Evolutionary conservation across 805 yeast genomes (phyloP).

Genomic region (Pichia cephalocereana): DNA sequence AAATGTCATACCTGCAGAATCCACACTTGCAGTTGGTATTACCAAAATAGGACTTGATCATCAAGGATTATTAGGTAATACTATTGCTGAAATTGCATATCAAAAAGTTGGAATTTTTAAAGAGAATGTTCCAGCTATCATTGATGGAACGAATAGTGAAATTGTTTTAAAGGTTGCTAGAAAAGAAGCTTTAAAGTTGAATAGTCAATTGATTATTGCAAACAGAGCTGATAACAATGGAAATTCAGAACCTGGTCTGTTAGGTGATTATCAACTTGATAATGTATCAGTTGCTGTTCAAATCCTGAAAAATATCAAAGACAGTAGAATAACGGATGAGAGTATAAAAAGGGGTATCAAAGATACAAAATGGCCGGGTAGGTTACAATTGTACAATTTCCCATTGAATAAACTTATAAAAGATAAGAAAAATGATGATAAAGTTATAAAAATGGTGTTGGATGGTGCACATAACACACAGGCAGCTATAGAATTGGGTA

Average conservation of each 20-base stretch:
- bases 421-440: conserved; percentile 16
- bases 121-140: conserved; percentile 47
- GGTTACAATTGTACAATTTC: conserved; percentile 51
- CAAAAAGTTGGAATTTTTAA: conserved; percentile 88
- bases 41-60: conserved; percentile 87
- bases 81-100: conserved; percentile 53
- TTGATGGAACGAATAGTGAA: conserved; percentile 57
- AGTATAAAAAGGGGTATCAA: conserved; percentile 42
- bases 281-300: conserved; percentile 63
- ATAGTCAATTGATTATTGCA: conserved; percentile 22
- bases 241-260: conserved; percentile 39
- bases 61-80: conserved; percentile 62
- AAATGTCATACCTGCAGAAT: conserved; percentile 44
- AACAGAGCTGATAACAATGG: not conserved
- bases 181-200: conserved; percentile 25
- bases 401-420: conserved; percentile 17
- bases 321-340: conserved; percentile 11
- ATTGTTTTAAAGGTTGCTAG: conserved; percentile 41
- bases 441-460: conserved; percentile 28
- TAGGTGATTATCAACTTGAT: conserved; percentile 63
- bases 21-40: conserved; percentile 57
- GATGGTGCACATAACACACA: conserved; percentile 93
- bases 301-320: conserved; percentile 34
- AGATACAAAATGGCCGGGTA: conserved; percentile 73
- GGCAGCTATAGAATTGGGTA: conserved; percentile 68